These are phyloP conservation scores for Talaromyces verruculosus DNA, from an alignment of 2,329 filamentous ascomycete species.

Conservation along the genomic window DNA sequence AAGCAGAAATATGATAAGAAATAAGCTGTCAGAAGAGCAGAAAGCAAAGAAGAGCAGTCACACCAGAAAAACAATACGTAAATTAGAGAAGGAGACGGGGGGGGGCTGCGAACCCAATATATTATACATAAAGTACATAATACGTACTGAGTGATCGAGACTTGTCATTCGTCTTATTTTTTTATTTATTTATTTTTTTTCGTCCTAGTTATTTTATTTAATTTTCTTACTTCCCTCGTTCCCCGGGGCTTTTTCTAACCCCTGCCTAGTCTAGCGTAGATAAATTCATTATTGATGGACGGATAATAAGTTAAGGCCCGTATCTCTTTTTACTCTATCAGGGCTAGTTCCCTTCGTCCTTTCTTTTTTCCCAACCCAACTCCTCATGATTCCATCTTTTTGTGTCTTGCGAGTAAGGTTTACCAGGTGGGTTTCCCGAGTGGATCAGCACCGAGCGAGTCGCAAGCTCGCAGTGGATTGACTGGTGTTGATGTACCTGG, in stretches of 20 bases:
- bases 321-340: constrained; percentile 6
- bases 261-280: constrained; percentile 6
- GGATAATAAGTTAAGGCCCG: neutral
- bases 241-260: constrained; percentile 11
- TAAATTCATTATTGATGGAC: constrained; percentile 9
- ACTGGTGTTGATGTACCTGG: neutral
- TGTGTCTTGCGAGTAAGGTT: constrained; percentile 5
- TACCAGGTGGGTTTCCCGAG: neutral
- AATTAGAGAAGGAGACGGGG: neutral
- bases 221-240: constrained; percentile 12
- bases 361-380: constrained; percentile 2
- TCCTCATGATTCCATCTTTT: constrained; percentile 7
- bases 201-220: neutral
- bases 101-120: neutral
- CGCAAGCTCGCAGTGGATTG: neutral
- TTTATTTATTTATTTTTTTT: constrained; percentile 6
- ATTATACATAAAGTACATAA: constrained; percentile 1
- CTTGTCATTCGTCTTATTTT: constrained; percentile 14
- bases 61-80: constrained; percentile 15
- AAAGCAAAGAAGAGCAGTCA: constrained; percentile 17
- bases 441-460: constrained; percentile 4
- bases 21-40: constrained; percentile 5
- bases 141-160: neutral
- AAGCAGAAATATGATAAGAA: constrained; percentile 1
- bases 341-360: constrained; percentile 4